Evolutionary conservation across 345 rosid genomes (phyloP), one percentile per base, ranked within the genome.

Genomic region (Citrus unshiu): DNA sequence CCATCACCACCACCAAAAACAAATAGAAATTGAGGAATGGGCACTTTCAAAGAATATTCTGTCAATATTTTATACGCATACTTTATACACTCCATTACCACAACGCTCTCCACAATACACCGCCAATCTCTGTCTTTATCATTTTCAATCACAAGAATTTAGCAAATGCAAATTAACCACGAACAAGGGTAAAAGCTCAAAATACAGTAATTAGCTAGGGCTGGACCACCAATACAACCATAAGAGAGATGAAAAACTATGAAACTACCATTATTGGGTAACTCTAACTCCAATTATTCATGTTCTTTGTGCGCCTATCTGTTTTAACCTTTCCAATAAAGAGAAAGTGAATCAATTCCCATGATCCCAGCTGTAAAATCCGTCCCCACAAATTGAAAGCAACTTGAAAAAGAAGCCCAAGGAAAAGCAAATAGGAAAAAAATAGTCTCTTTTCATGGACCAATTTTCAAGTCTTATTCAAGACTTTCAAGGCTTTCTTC

Each of bases 201-300:
- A 35, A 21, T 12, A n/a, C 25, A 67, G 70, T 24, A 19, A 40
- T n/a, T 6, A 73, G 76, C 65, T 1, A 4, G 4, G 34, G 18
- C 7, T 30, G 70, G 70, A 63, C 61, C 70, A 46, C 78, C 35
- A 65, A 14, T 6, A 12, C 35, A 22, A 10, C 30, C 46, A n/a
- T 19, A n/a, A 4, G 22, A 10, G 40, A 46, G 18, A 46, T 40
- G 34, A 43, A 61, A 43, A 68, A 68, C 46, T 40, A 34, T 37
- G 54, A 39, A 51, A 37, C 63, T 25, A 29, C 63, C 21, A 59
- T 59, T 66, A 66, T 24, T 71, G 10, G 56, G 59, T 24, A 21
- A 39, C 68, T 75, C 54, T 35, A 46, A 13, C 39, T n/a, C n/a
- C 75, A 70, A 77, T 72, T 32, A 72, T 76, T 79, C 71, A 76